phyloP scores from a whole-genome alignment of 2,329 filamentous ascomycete genomes.

The Ceratocystis papillata region DNA sequence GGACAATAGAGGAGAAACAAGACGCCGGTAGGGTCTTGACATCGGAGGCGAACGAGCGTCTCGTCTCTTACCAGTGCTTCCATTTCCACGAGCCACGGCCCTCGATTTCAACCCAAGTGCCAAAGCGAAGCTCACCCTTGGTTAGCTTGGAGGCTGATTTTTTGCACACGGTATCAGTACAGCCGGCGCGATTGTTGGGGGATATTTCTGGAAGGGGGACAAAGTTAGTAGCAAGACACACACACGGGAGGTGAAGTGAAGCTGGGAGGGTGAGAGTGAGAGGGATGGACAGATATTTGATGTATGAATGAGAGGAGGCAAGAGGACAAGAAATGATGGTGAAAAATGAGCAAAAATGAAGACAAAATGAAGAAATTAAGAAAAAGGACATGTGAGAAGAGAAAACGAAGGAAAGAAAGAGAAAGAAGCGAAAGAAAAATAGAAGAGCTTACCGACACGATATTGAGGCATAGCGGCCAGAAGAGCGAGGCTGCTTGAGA shows the following conservation, averaged over 20 bases:
- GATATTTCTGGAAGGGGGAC: constrained; percentile 48
- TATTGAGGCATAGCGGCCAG: constrained; percentile 35
- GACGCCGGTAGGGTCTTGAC: neutral
- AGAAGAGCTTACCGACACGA: constrained; percentile 35
- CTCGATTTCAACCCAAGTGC: constrained; percentile 55
- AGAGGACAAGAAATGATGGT: neutral
- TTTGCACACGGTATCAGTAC: constrained; percentile 65
- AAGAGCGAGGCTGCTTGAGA: neutral
- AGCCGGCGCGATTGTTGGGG: constrained; percentile 60
- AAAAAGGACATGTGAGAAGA: neutral
- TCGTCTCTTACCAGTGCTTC: constrained; percentile 68
- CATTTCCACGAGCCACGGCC: constrained; percentile 59
- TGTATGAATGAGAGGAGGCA: neutral
- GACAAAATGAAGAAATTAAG: neutral
- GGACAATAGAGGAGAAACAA: constrained; percentile 4
- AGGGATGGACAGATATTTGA: neutral
- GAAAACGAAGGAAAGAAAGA: neutral
- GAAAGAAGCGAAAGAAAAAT: constrained; percentile 11
- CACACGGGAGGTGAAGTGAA: neutral
- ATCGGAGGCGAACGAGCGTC: neutral
- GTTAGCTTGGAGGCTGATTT: constrained; percentile 55
- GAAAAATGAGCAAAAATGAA: neutral
- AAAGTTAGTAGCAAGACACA: neutral
- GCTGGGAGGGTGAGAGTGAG: neutral
- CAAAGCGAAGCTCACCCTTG: constrained; percentile 72